A percentile compares a stretch with the other conserved stretches of the same genome.
Conservation (phyloP, 495 filamentous ascomycete genomes). For the Oidiodendron maius region DNA sequence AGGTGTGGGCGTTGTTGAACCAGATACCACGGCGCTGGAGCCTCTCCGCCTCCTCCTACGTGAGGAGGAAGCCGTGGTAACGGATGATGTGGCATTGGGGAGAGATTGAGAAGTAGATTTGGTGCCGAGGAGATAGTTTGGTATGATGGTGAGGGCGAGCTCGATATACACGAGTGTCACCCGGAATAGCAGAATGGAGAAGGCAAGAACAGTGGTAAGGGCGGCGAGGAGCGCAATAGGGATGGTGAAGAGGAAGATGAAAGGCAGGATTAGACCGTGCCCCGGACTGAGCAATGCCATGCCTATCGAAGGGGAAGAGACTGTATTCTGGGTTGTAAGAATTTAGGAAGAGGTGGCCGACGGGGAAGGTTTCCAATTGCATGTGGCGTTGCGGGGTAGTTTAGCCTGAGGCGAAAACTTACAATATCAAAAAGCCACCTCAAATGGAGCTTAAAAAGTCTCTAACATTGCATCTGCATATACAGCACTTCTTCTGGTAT, state of each 20-base stretch:
- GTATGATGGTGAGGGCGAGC: slow-evolving; percentile 52
- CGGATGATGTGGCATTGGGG: too few species aligned
- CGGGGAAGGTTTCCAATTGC: too few species aligned
- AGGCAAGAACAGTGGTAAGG: slow-evolving; percentile 61
- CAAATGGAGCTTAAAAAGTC: too few species aligned
- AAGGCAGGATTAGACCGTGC: slow-evolving; percentile 51
- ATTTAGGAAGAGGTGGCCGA: too few species aligned
- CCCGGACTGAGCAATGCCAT: slow-evolving; percentile 43
- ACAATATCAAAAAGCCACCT: too few species aligned
- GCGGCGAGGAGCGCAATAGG: slow-evolving; percentile 65
- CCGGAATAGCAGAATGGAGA: slow-evolving; percentile 58
- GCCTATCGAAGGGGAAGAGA: not conserved
- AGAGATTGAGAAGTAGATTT: slow-evolving; percentile 17
- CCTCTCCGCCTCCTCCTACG: slow-evolving; percentile 28
- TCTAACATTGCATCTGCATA: too few species aligned
- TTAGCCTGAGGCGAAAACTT: too few species aligned
- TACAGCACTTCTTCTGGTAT: too few species aligned
- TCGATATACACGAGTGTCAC: slow-evolving; percentile 65
- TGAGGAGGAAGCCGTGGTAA: slow-evolving; percentile 18
- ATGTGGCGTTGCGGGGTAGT: not conserved
- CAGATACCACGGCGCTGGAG: slow-evolving; percentile 29
- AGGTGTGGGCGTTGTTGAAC: slow-evolving; percentile 28
- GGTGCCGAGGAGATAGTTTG: slow-evolving; percentile 47
- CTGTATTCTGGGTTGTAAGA: slow-evolving; percentile 4
- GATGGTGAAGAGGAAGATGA: slow-evolving; percentile 56